Evolutionary conservation across 257 asterid genomes (phyloP).

Genomic region (Solanum infundibuliforme): DNA sequence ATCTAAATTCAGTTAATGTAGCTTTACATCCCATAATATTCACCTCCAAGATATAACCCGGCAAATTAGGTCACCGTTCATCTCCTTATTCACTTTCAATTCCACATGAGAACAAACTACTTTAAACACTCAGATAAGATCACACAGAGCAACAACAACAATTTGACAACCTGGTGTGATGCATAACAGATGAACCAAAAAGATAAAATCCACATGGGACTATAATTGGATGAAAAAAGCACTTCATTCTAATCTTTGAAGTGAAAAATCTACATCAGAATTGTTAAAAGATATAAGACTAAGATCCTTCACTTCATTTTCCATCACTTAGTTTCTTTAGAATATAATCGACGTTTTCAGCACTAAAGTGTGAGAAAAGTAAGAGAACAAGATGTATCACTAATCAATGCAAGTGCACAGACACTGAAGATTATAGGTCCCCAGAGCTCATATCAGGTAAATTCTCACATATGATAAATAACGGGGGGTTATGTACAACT

Average conservation of each 20-base stretch:
- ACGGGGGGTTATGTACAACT: background rate
- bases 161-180: no score
- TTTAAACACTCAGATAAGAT: background rate
- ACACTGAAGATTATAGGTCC: background rate
- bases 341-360: background rate
- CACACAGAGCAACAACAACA: no score
- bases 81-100: background rate
- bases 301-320: background rate
- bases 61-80: background rate
- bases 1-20: background rate
- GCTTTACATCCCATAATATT: background rate
- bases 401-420: background rate
- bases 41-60: background rate
- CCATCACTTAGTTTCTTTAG: background rate
- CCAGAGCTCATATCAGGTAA: background rate
- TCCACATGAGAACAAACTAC: background rate
- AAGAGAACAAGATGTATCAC: background rate
- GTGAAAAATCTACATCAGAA: background rate
- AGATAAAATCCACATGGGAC: background rate
- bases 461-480: background rate
- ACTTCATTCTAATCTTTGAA: no score
- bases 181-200: background rate
- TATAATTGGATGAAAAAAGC: background rate
- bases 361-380: background rate
- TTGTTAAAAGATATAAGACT: background rate